Base-by-base conservation (phyloP, 2,329 filamentous ascomycete species). In the Trichophyton benhamiae region DNA sequence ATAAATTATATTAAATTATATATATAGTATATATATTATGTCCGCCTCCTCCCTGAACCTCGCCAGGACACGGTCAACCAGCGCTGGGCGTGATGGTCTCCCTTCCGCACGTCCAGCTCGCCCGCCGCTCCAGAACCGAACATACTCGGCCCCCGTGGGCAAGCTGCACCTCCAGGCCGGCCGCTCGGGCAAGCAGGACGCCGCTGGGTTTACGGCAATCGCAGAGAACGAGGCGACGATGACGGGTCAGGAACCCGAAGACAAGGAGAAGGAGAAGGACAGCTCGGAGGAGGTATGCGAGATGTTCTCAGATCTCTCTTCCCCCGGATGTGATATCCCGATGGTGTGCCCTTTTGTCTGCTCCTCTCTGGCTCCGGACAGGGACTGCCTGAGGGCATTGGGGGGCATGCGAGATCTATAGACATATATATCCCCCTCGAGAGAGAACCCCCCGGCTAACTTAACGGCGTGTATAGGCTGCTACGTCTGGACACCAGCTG, bases 131-230 rank as follows among this genome's bases (percentile, higher is more conserved):
- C 70, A 67, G 46, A 66, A 61, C 59, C 69, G 73, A 60, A 75
- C 73, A 8, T 64, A 66, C 58, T 75, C 74, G 38, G 72, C 72
- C 27, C 72, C 73, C 0, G 64, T 65, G 27, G 72, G 69, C 22
- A 70, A 62, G 53, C 59, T 61, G 9, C 55, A 41, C 17, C 55
- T 41, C 3, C 55, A 44, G n/a, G 25, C 13, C 41, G 42, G 22
- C 41, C 33, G 41, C 20, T 58, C 55, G 15, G 55, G 55, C 11
- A 42, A 42, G 55, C 55, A 58, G 20, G 55, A 58, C 9, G 27
- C 33, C 22, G n/a, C 36, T 58, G 55, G 41, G 41, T 58, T 41
- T 25, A 42, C 55, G 55, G 22, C 55, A 58, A 58, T 58, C 33
- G 55, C 55, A 44, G 55, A 58, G 55, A 44, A 58, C 41, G 55